Evolutionary conservation across 306 rosid species (phyloP).

Genomic region (Calophaca sinica): DNA sequence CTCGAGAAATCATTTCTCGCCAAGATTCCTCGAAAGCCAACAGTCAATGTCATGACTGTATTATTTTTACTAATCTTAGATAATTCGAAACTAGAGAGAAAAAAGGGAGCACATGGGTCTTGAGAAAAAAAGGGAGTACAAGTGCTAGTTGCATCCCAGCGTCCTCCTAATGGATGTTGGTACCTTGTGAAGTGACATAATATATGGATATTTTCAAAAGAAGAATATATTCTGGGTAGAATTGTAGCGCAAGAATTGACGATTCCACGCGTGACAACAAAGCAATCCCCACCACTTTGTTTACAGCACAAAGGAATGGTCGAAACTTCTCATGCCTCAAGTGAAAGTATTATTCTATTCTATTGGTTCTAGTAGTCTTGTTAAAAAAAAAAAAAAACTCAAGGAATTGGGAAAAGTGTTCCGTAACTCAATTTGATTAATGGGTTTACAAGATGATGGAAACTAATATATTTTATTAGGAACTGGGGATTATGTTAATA

Average conservation of each 20-base stretch:
- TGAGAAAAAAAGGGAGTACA: constrained; percentile 36
- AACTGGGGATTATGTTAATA: not conserved
- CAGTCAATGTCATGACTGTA: too few relatives aligned
- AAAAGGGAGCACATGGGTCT: constrained; percentile 38
- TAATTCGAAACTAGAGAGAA: constrained; percentile 19
- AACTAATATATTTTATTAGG: not conserved
- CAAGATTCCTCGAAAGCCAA: too few relatives aligned
- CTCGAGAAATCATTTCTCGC: too few relatives aligned
- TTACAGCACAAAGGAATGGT: constrained; percentile 38
- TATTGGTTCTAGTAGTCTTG: not conserved
- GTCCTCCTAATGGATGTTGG: constrained; percentile 39
- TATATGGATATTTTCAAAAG: constrained; percentile 36
- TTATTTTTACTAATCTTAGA: constrained; percentile 16
- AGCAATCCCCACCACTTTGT: constrained; percentile 52
- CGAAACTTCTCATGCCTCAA: not conserved
- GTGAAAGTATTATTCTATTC: not conserved
- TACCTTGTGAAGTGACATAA: constrained; percentile 42
- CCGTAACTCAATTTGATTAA: not conserved
- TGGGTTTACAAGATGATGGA: not conserved
- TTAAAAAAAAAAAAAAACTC: not conserved
- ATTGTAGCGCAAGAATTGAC: constrained; percentile 31
- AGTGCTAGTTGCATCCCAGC: constrained; percentile 38
- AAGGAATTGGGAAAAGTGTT: not conserved
- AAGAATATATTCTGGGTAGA: constrained; percentile 17
- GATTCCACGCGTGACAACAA: constrained; percentile 55